These are phyloP conservation scores for Calonectria ilicicola DNA, from an alignment of 2,329 filamentous ascomycete genomes.

Conservation along the genomic window DNA sequence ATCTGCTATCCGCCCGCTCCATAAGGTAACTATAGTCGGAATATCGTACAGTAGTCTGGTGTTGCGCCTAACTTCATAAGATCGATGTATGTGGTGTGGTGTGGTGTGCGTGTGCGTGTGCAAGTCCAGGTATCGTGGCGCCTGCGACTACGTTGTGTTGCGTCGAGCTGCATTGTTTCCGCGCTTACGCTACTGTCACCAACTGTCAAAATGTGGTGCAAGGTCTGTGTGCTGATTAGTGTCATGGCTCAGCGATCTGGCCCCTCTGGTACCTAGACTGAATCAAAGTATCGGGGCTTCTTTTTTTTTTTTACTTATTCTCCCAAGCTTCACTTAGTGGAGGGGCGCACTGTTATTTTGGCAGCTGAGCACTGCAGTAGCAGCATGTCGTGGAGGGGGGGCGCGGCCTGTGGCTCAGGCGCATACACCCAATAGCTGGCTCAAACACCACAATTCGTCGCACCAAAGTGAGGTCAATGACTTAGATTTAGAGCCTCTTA, in stretches of 20 bases:
- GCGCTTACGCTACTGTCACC: slow-evolving; percentile 5
- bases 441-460: neutral
- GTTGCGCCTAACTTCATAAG: neutral
- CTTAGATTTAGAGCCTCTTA: neutral
- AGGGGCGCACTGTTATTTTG: neutral
- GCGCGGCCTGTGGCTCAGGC: slow-evolving; percentile 13
- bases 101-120: neutral
- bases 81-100: neutral
- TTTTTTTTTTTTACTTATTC: neutral
- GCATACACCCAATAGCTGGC: neutral
- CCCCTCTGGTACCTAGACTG: neutral
- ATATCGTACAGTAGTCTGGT: slow-evolving; percentile 2
- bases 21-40: neutral
- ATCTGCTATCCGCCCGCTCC: slow-evolving; percentile 5
- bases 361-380: slow-evolving; percentile 32
- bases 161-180: neutral
- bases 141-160: neutral
- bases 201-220: slow-evolving; percentile 12
- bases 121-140: neutral
- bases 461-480: neutral
- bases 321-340: neutral
- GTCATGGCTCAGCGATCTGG: slow-evolving; percentile 15
- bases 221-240: slow-evolving; percentile 34
- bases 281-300: slow-evolving; percentile 10
- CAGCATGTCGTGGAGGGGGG: neutral